Conservation (phyloP, 306 rosid genomes). For the Corylus heterophylla region DNA sequence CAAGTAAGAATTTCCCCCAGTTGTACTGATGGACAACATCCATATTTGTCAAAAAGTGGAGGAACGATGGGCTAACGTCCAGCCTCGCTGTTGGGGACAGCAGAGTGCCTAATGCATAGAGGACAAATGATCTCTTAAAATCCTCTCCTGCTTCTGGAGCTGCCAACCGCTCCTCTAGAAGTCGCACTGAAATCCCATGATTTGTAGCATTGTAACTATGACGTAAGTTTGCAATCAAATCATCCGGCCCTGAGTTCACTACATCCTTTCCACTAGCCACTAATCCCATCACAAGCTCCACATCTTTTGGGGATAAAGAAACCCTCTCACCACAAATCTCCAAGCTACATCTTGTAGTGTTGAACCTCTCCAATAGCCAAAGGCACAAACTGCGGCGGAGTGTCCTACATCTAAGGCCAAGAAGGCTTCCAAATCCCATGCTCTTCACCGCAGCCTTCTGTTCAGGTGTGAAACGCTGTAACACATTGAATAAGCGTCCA, state of each 20-base stretch:
- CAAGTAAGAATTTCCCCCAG: constrained; percentile 49
- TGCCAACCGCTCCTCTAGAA: constrained; percentile 40
- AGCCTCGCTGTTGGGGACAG: constrained; percentile 46
- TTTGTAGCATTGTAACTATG: constrained; percentile 39
- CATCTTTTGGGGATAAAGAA: constrained; percentile 37
- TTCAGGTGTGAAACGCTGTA: constrained; percentile 36
- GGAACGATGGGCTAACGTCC: constrained; percentile 49
- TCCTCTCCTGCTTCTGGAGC: constrained; percentile 43
- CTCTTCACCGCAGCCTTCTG: constrained; percentile 39
- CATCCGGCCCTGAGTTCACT: constrained; percentile 49
- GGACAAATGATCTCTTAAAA: constrained; percentile 43
- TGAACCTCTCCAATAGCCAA: constrained; percentile 47
- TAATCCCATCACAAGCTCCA: constrained; percentile 47
- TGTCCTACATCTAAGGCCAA: constrained; percentile 41
- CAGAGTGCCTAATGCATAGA: constrained; percentile 44
- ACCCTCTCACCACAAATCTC: constrained; percentile 36
- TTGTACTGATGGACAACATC: constrained; percentile 40
- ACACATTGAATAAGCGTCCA: constrained; percentile 44
- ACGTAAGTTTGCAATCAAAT: constrained; percentile 34
- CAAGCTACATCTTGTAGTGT: constrained; percentile 31
- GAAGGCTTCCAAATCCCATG: constrained; percentile 48
- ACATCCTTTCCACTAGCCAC: constrained; percentile 48
- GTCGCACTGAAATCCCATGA: constrained; percentile 43
- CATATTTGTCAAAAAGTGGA: constrained; percentile 42
- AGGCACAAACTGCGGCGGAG: constrained; percentile 48